Evolutionary conservation across 352 stramenopile genomes (phyloP), one percentile per base, ranked within the genome.

Genomic region (Phytophthora foliorum): DNA sequence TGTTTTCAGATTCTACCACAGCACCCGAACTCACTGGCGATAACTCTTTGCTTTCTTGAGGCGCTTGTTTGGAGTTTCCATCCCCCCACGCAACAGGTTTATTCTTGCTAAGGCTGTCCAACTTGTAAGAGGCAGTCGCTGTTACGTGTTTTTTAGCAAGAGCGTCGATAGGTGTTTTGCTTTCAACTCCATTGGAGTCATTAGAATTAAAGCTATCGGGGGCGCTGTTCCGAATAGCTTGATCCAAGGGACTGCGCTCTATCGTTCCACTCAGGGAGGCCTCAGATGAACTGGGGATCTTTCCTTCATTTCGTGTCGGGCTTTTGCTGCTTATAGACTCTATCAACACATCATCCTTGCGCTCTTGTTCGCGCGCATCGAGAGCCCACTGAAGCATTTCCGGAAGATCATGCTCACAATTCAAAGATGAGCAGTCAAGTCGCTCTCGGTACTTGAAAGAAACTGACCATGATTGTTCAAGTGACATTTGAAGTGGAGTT

Each of bases 371-470:
- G n/a, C 69, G 65, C 58, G 57, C 55, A 24, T 58, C 34, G 8
- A 77, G 13, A 4, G 69, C 74, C 59, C 65, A 71, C n/a, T 67
- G 52, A 14, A 81, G 45, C n/a, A 81, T 44, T 21, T 65, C 57
- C 1, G 17, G 27, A 14, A 81, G 14, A 7, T 78, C 63, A 25
- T 41, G 49, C 14, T 69, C 54, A 34, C 62, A 66, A 54, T 75
- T 42, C 14, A 81, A n/a, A 14, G 42, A 60, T 6, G 70, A 74
- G 13, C 72, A 72, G 34, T 81, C 62, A 29, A 81, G 50, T 6
- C 69, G 56, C 32, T 76, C 65, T 52, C 39, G 46, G 39, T 63
- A 57, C n/a, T 65, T 56, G 6, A 77, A 34, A 27, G 63, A 80
- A 36, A 63, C 50, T 10, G 41, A 56, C 72, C 68, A 80, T 14